These are phyloP conservation scores for Colletotrichum sp. DNA, from an alignment of 2,329 filamentous ascomycete species.

Conservation along the genomic window DNA sequence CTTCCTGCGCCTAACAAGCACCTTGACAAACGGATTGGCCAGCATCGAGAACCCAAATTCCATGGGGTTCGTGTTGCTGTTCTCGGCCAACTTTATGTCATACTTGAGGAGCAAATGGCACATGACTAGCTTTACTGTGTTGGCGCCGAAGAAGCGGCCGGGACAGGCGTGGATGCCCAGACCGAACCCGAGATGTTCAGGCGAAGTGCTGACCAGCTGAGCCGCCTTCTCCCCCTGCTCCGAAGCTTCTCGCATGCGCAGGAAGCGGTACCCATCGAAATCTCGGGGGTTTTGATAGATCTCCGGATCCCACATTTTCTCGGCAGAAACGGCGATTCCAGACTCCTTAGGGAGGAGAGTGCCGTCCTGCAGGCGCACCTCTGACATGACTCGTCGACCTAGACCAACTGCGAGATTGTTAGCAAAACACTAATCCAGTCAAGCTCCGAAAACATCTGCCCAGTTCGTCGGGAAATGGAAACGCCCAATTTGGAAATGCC, in stretches of 20 bases:
- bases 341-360: constrained; percentile 26
- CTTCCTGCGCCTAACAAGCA: neutral
- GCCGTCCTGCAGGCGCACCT: constrained; percentile 21
- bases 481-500: neutral
- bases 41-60: constrained; percentile 11
- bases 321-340: constrained; percentile 22
- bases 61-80: neutral
- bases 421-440: neutral
- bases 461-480: neutral
- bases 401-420: neutral
- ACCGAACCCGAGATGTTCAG: constrained; percentile 40
- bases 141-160: constrained; percentile 46
- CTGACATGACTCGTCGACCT: neutral
- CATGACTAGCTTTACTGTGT: constrained; percentile 42
- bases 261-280: constrained; percentile 33
- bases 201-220: constrained; percentile 38
- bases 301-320: constrained; percentile 25
- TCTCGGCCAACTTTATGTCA: constrained; percentile 22
- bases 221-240: constrained; percentile 27
- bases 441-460: neutral
- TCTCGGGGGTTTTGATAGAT: constrained; percentile 27
- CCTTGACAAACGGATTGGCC: neutral
- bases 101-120: constrained; percentile 33
- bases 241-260: constrained; percentile 26
- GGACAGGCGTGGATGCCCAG: constrained; percentile 47